These are phyloP conservation scores for Tricholoma bakamatsutake DNA, from an alignment of 768 basidiomycete species.

Conservation along the genomic window DNA sequence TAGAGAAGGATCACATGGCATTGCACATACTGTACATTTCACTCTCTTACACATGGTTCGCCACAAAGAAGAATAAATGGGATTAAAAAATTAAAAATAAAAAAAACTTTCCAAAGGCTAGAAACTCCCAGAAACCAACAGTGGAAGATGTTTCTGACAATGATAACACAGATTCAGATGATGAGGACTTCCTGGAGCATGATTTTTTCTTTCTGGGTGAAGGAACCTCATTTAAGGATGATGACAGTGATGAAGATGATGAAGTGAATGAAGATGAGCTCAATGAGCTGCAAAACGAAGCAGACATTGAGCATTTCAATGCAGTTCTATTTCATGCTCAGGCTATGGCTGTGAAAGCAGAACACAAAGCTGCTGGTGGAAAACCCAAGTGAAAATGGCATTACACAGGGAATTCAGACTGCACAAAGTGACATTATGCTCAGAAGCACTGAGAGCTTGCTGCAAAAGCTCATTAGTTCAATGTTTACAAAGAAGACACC, in stretches of 20 bases:
- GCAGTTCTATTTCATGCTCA: background rate
- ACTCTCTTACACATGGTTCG: too few relatives aligned
- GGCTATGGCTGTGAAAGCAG: background rate
- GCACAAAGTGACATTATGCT: conserved; percentile 6
- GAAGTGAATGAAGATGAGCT: too few relatives aligned
- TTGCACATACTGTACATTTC: too few relatives aligned
- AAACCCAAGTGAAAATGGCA: conserved; percentile 5
- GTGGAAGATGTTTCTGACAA: background rate
- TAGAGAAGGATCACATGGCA: too few relatives aligned
- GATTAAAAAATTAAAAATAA: too few relatives aligned
- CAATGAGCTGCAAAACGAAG: too few relatives aligned
- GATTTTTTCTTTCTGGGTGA: background rate
- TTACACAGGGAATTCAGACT: conserved; percentile 11
- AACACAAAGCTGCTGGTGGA: background rate
- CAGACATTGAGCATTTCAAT: too few relatives aligned
- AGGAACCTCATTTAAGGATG: background rate
- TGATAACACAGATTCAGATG: background rate
- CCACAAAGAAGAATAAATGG: too few relatives aligned
- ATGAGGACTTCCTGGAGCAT: background rate
- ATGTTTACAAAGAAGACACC: conserved; percentile 4
- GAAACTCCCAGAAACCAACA: background rate
- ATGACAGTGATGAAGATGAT: background rate
- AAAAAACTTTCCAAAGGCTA: background rate
- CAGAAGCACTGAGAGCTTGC: conserved; percentile 3
- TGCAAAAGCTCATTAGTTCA: conserved; percentile 3